Percentiles rank a stretch among this genome's conserved stretches.
These are phyloP conservation scores for Arthrobotrys entomopaga DNA, from an alignment of 2,329 filamentous ascomycete species.

Conservation along the genomic window DNA sequence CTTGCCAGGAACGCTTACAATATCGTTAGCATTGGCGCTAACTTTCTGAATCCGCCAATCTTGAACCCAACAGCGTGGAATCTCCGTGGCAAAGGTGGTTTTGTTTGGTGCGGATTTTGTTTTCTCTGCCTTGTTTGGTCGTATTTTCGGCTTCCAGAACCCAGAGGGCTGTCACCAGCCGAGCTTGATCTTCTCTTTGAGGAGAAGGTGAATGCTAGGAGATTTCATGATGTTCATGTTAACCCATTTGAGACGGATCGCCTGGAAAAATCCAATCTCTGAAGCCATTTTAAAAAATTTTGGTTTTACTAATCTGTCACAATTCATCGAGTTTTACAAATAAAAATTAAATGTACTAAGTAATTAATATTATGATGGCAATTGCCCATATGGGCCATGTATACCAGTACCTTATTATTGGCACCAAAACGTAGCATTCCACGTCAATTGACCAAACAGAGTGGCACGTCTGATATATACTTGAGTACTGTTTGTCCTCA, in stretches of 20 bases:
- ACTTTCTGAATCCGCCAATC: slow-evolving; percentile 60
- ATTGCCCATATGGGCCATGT: too few relatives aligned
- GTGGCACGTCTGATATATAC: too few relatives aligned
- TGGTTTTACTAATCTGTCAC: too few relatives aligned
- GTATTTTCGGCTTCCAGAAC: slow-evolving; percentile 63
- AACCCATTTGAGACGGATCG: slow-evolving; percentile 10
- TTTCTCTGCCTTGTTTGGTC: slow-evolving; percentile 62
- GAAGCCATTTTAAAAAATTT: background rate
- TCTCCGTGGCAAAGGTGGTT: slow-evolving; percentile 62
- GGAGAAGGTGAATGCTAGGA: slow-evolving; percentile 61
- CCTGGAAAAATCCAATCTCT: slow-evolving; percentile 5
- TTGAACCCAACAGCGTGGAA: slow-evolving; percentile 63
- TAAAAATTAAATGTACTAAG: too few relatives aligned
- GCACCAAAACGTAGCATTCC: too few relatives aligned
- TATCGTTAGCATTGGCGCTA: slow-evolving; percentile 64
- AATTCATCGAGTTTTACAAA: too few relatives aligned
- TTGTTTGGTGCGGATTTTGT: slow-evolving; percentile 63
- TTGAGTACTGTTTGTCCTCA: too few relatives aligned
- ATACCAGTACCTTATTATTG: too few relatives aligned
- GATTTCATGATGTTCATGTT: slow-evolving; percentile 60
- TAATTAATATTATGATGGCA: too few relatives aligned
- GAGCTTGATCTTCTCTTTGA: slow-evolving; percentile 64
- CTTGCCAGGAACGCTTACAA: slow-evolving; percentile 67
- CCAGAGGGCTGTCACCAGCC: slow-evolving; percentile 62
- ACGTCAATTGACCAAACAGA: too few relatives aligned